phyloP scores from a whole-genome alignment of 148 eudicot species.

The Euryodendron excelsum region DNA sequence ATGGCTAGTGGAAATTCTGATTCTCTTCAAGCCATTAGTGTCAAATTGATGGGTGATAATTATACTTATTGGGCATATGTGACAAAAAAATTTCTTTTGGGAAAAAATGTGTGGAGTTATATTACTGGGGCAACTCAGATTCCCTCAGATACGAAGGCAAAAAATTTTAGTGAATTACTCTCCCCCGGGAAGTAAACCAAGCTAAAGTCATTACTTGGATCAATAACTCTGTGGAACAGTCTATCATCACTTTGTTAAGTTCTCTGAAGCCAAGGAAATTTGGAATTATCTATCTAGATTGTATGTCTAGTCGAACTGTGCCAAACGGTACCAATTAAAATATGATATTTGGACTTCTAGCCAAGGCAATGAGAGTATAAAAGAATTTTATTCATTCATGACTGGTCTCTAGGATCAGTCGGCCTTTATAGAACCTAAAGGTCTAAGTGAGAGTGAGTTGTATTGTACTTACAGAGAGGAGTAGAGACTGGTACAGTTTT shows the following conservation, averaged over 20 bases:
- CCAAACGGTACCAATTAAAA: not conserved
- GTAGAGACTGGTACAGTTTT: not conserved
- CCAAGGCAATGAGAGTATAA: not conserved
- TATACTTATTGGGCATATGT: not conserved
- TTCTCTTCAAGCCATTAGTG: not conserved
- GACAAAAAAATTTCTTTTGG: not conserved
- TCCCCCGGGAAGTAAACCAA: not conserved
- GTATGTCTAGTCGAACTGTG: not conserved
- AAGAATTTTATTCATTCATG: not conserved
- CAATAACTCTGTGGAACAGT: not conserved
- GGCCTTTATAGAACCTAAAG: not conserved
- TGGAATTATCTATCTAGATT: not conserved
- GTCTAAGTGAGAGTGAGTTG: too few relatives aligned
- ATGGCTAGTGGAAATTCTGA: not conserved
- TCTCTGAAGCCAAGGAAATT: not conserved
- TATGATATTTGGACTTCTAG: not conserved
- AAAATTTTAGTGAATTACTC: not conserved
- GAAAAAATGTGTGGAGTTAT: not conserved
- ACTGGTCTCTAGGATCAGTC: not conserved
- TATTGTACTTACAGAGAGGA: not conserved
- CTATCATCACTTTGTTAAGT: not conserved
- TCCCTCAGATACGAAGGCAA: not conserved
- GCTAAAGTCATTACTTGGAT: conserved; percentile 10
- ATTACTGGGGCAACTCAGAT: not conserved
- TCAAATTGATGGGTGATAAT: not conserved